Percentiles rank a stretch among this genome's conserved stretches.
These are phyloP conservation scores for Coelastrella sp. DNA, from an alignment of 139 green algal genomes.

Conservation along the genomic window DNA sequence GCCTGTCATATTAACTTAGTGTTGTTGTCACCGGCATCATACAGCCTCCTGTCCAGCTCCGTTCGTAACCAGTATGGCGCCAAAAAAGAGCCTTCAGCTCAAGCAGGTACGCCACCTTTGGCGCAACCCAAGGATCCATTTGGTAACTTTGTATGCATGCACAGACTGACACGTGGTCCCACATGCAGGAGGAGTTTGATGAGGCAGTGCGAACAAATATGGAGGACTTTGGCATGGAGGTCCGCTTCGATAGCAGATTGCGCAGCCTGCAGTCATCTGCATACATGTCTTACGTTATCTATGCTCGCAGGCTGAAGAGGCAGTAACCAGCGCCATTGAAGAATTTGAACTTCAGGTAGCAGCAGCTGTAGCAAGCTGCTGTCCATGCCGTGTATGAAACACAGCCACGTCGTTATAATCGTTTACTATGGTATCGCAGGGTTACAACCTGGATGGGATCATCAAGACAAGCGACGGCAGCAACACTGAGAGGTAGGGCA, in stretches of 20 bases:
- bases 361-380: not conserved
- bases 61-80: not conserved
- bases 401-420: no score
- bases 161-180: not conserved
- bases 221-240: constrained; percentile 89
- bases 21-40: no score
- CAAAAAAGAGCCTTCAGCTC: not conserved
- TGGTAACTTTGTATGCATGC: not conserved
- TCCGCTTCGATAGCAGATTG: constrained; percentile 40
- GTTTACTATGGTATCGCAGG: constrained; percentile 42
- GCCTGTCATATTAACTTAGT: no score
- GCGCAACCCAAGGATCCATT: not conserved
- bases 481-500: constrained; percentile 30
- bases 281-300: no score
- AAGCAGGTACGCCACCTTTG: not conserved
- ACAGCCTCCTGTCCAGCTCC: not conserved
- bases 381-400: no score
- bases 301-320: constrained; percentile 74
- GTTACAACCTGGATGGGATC: constrained; percentile 79
- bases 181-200: constrained; percentile 82
- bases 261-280: not conserved
- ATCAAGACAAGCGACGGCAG: constrained; percentile 57
- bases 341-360: constrained; percentile 80
- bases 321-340: constrained; percentile 71
- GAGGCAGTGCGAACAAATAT: constrained; percentile 84